A percentile compares a stretch with the other conserved stretches of the same genome.
These are phyloP conservation scores for Claviceps purpurea DNA, from an alignment of 2,329 filamentous ascomycete genomes.

Conservation along the genomic window DNA sequence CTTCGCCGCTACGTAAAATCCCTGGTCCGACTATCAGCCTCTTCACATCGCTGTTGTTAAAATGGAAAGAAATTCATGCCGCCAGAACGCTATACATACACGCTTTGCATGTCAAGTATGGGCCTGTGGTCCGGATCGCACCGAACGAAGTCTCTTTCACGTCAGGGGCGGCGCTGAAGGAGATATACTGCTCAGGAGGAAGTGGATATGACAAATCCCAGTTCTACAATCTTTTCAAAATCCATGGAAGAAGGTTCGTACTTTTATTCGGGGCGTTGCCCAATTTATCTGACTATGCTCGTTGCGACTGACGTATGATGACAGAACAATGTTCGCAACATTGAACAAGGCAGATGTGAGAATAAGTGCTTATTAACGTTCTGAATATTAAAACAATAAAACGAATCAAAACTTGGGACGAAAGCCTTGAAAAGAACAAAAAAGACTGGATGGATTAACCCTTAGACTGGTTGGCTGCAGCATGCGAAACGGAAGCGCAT, in stretches of 20 bases:
- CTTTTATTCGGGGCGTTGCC: neutral
- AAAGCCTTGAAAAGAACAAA: neutral
- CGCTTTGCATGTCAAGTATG: constrained; percentile 29
- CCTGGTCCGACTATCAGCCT: constrained; percentile 36
- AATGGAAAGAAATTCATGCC: constrained; percentile 42
- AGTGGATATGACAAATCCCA: constrained; percentile 53
- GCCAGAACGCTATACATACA: constrained; percentile 43
- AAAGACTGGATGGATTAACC: neutral
- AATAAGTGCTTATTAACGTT: constrained; percentile 8
- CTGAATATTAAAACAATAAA: too few relatives aligned
- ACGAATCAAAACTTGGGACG: neutral
- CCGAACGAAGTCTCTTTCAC: constrained; percentile 34
- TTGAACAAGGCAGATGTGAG: constrained; percentile 38
- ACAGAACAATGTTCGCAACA: constrained; percentile 47
- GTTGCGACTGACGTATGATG: neutral
- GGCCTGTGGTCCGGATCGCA: constrained; percentile 30
- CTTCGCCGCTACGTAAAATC: constrained; percentile 23
- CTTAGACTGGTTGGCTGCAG: constrained; percentile 18
- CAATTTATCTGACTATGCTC: neutral
- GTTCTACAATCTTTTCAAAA: constrained; percentile 47
- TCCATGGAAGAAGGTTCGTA: constrained; percentile 40
- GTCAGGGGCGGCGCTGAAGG: constrained; percentile 22
- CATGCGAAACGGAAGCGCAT: constrained; percentile 50
- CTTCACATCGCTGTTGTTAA: constrained; percentile 37
- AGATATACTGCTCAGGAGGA: constrained; percentile 44